Percentiles rank a stretch among this genome's conserved stretches.
These are phyloP conservation scores for Mycena indigotica DNA, from an alignment of 768 basidiomycete genomes.

Conservation along the genomic window DNA sequence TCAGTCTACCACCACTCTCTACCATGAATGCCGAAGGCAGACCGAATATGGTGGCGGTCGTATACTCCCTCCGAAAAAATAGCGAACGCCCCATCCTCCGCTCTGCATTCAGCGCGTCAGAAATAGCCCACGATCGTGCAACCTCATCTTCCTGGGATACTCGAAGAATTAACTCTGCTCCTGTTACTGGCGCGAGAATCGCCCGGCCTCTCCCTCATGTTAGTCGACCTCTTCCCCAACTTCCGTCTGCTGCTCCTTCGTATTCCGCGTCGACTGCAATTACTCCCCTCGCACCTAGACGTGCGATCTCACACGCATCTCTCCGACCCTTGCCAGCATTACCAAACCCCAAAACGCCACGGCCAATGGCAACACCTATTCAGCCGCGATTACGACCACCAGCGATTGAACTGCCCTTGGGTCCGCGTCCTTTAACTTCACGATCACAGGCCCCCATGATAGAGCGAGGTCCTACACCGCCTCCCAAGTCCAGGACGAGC, in stretches of 20 bases:
- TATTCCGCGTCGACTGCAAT: not conserved
- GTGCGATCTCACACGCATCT: constrained; percentile 1
- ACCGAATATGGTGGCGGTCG: too few relatives aligned
- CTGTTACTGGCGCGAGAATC: not conserved
- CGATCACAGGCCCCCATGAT: too few relatives aligned
- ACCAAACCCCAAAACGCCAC: constrained; percentile 1
- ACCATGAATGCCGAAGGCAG: too few relatives aligned
- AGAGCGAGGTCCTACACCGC: too few relatives aligned
- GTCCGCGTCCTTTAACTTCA: too few relatives aligned
- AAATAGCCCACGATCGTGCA: not conserved
- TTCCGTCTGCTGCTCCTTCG: not conserved
- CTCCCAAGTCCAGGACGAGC: not conserved
- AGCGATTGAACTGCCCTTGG: too few relatives aligned
- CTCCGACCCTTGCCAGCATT: constrained; percentile 18
- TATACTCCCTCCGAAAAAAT: too few relatives aligned
- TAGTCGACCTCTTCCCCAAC: not conserved
- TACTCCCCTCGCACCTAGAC: constrained; percentile 10
- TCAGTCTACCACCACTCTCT: too few relatives aligned
- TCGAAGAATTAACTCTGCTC: constrained; percentile 4
- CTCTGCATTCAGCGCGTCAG: too few relatives aligned
- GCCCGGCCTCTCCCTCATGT: constrained; percentile 6
- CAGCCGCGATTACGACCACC: too few relatives aligned
- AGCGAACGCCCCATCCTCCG: too few relatives aligned
- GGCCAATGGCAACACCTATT: too few relatives aligned
- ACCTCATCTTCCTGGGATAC: constrained; percentile 2